These are phyloP conservation scores for Tremella mesenterica DNA, from an alignment of 768 basidiomycete genomes.

Conservation along the genomic window DNA sequence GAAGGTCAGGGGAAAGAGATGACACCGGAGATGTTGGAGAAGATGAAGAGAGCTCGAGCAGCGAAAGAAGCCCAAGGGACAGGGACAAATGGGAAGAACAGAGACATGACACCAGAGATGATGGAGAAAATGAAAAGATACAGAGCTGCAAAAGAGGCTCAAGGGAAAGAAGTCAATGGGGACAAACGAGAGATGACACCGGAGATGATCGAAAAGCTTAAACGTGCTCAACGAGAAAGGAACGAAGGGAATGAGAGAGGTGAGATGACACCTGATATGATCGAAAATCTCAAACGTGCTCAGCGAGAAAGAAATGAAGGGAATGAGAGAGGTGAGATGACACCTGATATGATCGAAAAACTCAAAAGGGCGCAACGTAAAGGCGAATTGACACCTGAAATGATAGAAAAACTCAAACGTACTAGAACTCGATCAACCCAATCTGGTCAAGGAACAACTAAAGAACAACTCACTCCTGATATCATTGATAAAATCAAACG, in stretches of 20 bases:
- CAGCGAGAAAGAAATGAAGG: not conserved
- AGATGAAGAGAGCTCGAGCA: constrained; percentile 2
- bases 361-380: constrained; percentile 9
- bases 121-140: constrained; percentile 1
- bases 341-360: constrained; percentile 11
- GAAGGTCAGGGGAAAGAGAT: too few species aligned
- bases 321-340: constrained; percentile 7
- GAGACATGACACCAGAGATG: not conserved
- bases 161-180: not conserved
- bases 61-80: not conserved
- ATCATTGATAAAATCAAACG: too few species aligned
- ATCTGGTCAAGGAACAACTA: too few species aligned
- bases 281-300: constrained; percentile 2
- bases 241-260: not conserved
- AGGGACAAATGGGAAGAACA: too few species aligned
- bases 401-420: constrained; percentile 5
- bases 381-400: not conserved
- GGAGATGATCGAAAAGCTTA: constrained; percentile 10
- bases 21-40: constrained; percentile 2
- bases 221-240: not conserved
- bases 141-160: not conserved
- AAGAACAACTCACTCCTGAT: too few species aligned
- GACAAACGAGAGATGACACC: constrained; percentile 6
- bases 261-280: not conserved
- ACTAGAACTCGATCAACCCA: too few species aligned